Evolutionary conservation across 148 eudicot species (phyloP).

Genomic region (Rhododendron griersonianum): DNA sequence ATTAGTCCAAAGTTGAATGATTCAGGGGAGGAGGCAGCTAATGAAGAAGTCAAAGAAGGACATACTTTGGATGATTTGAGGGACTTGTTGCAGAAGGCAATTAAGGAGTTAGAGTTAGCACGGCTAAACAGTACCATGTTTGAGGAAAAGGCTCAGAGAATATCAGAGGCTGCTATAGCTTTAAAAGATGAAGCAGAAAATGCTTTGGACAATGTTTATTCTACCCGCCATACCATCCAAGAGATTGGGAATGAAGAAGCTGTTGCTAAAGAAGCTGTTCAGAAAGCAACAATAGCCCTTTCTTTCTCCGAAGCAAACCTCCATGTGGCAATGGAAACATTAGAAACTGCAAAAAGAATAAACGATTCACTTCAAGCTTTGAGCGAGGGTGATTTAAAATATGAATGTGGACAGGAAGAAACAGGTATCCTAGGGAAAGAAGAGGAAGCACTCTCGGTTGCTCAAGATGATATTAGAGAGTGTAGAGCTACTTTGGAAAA

Average conservation of each 20-base stretch:
- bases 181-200: constrained; percentile 70
- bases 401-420: constrained; percentile 42
- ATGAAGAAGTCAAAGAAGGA: constrained; percentile 37
- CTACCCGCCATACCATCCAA: constrained; percentile 38
- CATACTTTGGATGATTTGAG: constrained; percentile 57
- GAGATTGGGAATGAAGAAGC: constrained; percentile 62
- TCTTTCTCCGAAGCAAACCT: constrained; percentile 86
- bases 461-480: constrained; percentile 57
- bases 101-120: constrained; percentile 79
- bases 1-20: constrained; percentile 25
- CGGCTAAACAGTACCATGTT: constrained; percentile 70
- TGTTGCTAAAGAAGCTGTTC: constrained; percentile 66
- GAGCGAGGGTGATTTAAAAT: constrained; percentile 30
- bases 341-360: constrained; percentile 46
- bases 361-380: constrained; percentile 27
- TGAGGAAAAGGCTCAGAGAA: constrained; percentile 84
- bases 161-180: constrained; percentile 84
- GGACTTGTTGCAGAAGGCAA: constrained; percentile 61
- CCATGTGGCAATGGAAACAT: constrained; percentile 60
- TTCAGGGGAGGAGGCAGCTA: constrained; percentile 37
- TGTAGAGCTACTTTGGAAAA: constrained; percentile 46
- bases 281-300: constrained; percentile 74
- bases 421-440: constrained; percentile 34
- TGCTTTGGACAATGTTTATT: constrained; percentile 62
- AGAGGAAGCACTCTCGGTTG: constrained; percentile 51